Conservation (phyloP, 1,139 yeast genomes). For the Diutina ranongensis region DNA sequence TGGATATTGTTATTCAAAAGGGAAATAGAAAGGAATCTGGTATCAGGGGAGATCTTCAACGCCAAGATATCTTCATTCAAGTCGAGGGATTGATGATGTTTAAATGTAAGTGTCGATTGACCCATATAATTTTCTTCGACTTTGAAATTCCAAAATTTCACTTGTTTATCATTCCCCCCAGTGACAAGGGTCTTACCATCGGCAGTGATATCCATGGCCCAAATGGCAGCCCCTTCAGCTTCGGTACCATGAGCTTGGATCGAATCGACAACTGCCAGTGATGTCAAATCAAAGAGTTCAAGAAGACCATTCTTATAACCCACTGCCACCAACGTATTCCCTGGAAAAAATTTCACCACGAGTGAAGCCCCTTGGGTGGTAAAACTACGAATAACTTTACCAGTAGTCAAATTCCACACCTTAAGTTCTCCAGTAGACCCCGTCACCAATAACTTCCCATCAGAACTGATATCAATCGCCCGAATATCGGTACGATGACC, state of each 20-base stretch:
- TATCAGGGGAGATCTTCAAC: constrained; percentile 75
- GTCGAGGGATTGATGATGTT: constrained; percentile 74
- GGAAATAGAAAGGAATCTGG: constrained; percentile 69
- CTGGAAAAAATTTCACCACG: constrained; percentile 76
- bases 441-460: constrained; percentile 70
- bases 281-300: constrained; percentile 56
- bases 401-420: constrained; percentile 73
- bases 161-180: constrained; percentile 87
- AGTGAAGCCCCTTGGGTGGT: constrained; percentile 69
- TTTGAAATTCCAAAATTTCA: constrained; percentile 81
- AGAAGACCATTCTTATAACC: constrained; percentile 85
- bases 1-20: constrained; percentile 88
- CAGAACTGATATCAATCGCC: constrained; percentile 71
- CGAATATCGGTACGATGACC: constrained; percentile 92
- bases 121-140: constrained; percentile 58
- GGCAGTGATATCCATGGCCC: constrained; percentile 81
- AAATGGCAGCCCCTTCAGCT: constrained; percentile 61
- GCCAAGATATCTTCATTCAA: constrained; percentile 75
- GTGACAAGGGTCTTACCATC: constrained; percentile 82
- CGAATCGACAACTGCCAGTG: not conserved
- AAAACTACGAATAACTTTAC: constrained; percentile 72
- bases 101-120: constrained; percentile 56
- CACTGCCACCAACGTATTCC: constrained; percentile 77
- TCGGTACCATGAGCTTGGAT: constrained; percentile 10
- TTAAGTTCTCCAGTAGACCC: constrained; percentile 87